Evolutionary conservation across 116 monocot genomes (phyloP).

Genomic region (Zostera marina): DNA sequence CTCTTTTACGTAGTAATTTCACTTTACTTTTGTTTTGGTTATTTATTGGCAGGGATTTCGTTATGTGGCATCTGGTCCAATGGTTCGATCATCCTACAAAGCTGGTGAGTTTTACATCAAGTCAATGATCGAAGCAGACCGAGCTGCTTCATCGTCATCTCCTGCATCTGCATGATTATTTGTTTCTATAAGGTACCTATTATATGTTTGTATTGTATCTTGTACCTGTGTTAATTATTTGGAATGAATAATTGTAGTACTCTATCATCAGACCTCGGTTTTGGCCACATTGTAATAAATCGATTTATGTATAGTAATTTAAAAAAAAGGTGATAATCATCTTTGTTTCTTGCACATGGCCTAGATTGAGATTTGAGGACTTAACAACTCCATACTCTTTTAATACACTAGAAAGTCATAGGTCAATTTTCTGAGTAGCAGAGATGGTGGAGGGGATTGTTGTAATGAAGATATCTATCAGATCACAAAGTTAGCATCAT

Average conservation of each 20-base stretch:
- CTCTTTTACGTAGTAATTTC: background rate
- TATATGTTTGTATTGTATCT: background rate
- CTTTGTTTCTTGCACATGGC: background rate
- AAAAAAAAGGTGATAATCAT: background rate
- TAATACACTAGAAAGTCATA: too few species aligned
- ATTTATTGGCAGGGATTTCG: conserved; percentile 54
- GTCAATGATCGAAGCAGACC: conserved; percentile 87
- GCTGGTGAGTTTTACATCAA: conserved; percentile 93
- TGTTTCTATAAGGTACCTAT: background rate
- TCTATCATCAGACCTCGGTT: background rate
- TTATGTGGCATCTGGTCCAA: conserved; percentile 82
- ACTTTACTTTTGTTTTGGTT: background rate
- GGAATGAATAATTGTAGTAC: background rate
- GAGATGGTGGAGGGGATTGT: too few species aligned
- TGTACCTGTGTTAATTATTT: background rate
- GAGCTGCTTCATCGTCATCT: conserved; percentile 20
- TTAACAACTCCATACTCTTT: too few species aligned
- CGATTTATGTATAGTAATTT: background rate
- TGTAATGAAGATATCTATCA: too few species aligned
- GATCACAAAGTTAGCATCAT: too few species aligned
- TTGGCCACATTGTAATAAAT: background rate
- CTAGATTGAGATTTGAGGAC: too few species aligned
- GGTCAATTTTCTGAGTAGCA: too few species aligned
- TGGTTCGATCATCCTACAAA: conserved; percentile 95
- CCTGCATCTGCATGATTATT: background rate